Evolutionary conservation across 2,329 filamentous ascomycete genomes (phyloP), one percentile per base, ranked within the genome.

Genomic region (Alternaria rosae): DNA sequence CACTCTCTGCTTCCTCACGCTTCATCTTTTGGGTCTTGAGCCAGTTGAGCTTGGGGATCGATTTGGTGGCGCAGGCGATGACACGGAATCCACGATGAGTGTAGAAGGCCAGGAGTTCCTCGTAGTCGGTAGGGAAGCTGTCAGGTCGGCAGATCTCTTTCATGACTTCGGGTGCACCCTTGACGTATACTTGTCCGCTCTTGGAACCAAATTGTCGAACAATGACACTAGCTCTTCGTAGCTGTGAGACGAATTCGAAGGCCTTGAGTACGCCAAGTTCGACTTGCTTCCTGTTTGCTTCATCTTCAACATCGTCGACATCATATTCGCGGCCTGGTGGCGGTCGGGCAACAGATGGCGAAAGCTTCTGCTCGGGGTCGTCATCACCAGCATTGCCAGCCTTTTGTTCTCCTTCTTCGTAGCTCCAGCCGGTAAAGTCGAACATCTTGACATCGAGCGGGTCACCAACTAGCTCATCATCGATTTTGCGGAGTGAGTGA

Each of bases 401-500:
- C 54, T 86, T 85, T 69, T 94, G 89, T 47, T 89, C 89, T 3
- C 93, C 93, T 82, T 99, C 95, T 76, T 97, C 92, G 70, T 92
- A 99, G 4, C 88, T 87, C 95, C 95, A 99, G 6, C 87, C 87
- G 0, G 95, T 98, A 70, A 97, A 99, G 67, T 97, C 91, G 76
- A 99, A 99, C 95, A 99, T 99, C 77, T 98, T 98, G 59, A 97
- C 85, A 77, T 99, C 95, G 2, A 99, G 84, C 5, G 96, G 95
- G 73, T 99, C 95, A 1, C 95, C 95, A 32, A 99, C 86, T 42
- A 98, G 86, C 75, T 97, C 93, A 50, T 88, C 91, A 64, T 98
- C 94, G 15, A 99, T 90, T 11, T 91, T 87, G 48, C 94, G 88
- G 9, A 99, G 84, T 0, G 94, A 97, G 78, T 99, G 95, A 61